Conservation (phyloP, 768 basidiomycete genomes). For the Vishniacozyma victoriae region DNA sequence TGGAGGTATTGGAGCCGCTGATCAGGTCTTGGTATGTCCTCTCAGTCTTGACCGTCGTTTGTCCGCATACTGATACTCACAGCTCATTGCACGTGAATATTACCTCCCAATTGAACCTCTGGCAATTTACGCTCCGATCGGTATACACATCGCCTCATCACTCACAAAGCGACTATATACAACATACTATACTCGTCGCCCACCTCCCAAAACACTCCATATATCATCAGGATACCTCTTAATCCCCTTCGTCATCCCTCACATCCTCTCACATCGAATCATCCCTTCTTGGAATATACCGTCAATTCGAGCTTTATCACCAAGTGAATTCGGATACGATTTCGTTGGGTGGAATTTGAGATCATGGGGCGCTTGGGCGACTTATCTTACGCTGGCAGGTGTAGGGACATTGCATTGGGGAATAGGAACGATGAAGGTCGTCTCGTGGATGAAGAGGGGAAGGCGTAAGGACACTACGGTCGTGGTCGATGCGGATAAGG, state of each 20-base stretch:
- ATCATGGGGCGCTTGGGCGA: constrained; percentile 56
- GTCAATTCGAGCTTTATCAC: constrained; percentile 60
- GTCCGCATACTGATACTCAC: not conserved
- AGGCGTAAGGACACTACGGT: not conserved
- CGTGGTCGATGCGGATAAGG: not conserved
- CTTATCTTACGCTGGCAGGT: constrained; percentile 61
- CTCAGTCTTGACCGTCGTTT: not conserved
- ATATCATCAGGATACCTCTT: constrained; percentile 63
- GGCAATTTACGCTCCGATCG: constrained; percentile 64
- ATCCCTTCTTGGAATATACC: constrained; percentile 51
- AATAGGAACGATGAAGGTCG: constrained; percentile 53
- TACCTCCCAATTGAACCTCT: constrained; percentile 71
- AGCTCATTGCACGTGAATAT: constrained; percentile 79
- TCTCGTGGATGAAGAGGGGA: constrained; percentile 10
- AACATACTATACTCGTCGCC: constrained; percentile 36
- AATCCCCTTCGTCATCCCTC: constrained; percentile 58
- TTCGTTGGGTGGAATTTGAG: constrained; percentile 65
- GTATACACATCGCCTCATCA: constrained; percentile 59
- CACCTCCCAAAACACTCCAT: constrained; percentile 50
- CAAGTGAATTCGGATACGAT: constrained; percentile 73
- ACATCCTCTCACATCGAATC: constrained; percentile 63
- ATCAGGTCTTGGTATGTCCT: constrained; percentile 64
- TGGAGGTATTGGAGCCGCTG: constrained; percentile 64
- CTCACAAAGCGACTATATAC: constrained; percentile 58
- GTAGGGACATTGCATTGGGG: constrained; percentile 58